phyloP scores from a whole-genome alignment of 2,329 filamentous ascomycete species.

The Bipolaris sorokiniana region DNA sequence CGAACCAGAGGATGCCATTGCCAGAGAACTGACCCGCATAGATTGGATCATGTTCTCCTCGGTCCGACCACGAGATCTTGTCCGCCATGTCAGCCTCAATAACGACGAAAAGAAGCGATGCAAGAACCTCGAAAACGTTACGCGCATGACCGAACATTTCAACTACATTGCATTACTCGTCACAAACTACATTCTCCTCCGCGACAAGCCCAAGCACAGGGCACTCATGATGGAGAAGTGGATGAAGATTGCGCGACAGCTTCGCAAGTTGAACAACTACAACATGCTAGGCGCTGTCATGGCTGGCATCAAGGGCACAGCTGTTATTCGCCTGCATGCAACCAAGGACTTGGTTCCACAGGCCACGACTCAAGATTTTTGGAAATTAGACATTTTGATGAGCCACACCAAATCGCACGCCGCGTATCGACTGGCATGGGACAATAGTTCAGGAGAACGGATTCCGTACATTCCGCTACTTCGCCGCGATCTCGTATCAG shows the following conservation, averaged over 20 bases:
- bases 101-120: slow-evolving; percentile 74
- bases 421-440: slow-evolving; percentile 96
- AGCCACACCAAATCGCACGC: slow-evolving; percentile 89
- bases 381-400: slow-evolving; percentile 90
- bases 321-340: slow-evolving; percentile 80
- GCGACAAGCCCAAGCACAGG: slow-evolving; percentile 95
- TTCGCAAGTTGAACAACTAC: slow-evolving; percentile 95
- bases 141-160: slow-evolving; percentile 88
- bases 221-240: slow-evolving; percentile 93
- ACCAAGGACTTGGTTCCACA: slow-evolving; percentile 77
- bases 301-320: slow-evolving; percentile 86
- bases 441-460: slow-evolving; percentile 86
- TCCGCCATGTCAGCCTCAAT: slow-evolving; percentile 85
- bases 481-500: slow-evolving; percentile 85
- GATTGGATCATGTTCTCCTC: slow-evolving; percentile 99
- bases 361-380: slow-evolving; percentile 80
- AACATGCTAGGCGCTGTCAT: slow-evolving; percentile 94
- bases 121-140: slow-evolving; percentile 81
- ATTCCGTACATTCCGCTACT: slow-evolving; percentile 95
- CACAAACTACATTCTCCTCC: slow-evolving; percentile 68
- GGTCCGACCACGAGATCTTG: slow-evolving; percentile 88
- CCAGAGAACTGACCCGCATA: slow-evolving; percentile 89
- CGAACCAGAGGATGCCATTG: slow-evolving; percentile 81
- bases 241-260: slow-evolving; percentile 83
- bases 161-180: slow-evolving; percentile 65